Conservation (phyloP, 2,329 filamentous ascomycete genomes). For the Aaosphaeria arxii region DNA sequence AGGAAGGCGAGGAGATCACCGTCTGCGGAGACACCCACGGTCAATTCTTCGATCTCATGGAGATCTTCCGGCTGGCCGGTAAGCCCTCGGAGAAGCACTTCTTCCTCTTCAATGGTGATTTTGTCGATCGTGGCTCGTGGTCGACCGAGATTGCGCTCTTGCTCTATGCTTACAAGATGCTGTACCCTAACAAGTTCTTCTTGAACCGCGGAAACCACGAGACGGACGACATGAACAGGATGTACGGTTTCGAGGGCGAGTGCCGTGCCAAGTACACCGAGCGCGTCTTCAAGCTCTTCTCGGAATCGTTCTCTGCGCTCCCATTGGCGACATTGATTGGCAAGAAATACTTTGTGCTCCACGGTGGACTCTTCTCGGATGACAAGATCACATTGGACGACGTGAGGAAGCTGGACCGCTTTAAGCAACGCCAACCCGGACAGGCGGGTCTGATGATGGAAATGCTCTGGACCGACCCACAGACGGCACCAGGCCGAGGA, state of each 20-base stretch:
- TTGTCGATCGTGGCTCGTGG: constrained; percentile 97
- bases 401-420: constrained; percentile 87
- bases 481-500: constrained; percentile 77
- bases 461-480: constrained; percentile 99
- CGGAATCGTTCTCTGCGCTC: constrained; percentile 93
- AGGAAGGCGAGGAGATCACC: constrained; percentile 74
- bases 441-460: constrained; percentile 99
- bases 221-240: constrained; percentile 98
- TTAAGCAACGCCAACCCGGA: constrained; percentile 87
- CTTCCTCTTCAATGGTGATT: constrained; percentile 98
- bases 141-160: constrained; percentile 94
- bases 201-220: constrained; percentile 98
- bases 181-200: constrained; percentile 84
- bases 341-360: constrained; percentile 84
- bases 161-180: constrained; percentile 95
- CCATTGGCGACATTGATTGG: constrained; percentile 90
- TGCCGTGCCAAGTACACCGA: constrained; percentile 98
- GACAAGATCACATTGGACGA: constrained; percentile 90
- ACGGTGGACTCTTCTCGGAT: constrained; percentile 93
- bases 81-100: constrained; percentile 79
- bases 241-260: constrained; percentile 97
- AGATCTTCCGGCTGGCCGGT: constrained; percentile 91
- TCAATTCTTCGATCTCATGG: constrained; percentile 97
- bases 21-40: constrained; percentile 98
- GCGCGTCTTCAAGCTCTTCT: constrained; percentile 94